Base-by-base conservation (phyloP, 805 yeast species). In the Cyberlindnera samutprakarnensis region DNA sequence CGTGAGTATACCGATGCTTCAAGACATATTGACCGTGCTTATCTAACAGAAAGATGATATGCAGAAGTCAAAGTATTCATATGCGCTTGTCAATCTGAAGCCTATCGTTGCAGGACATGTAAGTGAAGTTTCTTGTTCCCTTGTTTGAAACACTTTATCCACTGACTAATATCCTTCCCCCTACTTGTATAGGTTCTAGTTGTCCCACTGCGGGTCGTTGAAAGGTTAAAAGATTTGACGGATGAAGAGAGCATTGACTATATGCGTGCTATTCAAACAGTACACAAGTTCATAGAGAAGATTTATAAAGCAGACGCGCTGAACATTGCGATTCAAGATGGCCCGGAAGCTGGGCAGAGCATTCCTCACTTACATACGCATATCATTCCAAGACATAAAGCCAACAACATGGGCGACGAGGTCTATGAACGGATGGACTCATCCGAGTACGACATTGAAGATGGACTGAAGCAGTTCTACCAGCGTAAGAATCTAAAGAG, bases 351-450 rank as follows among this genome's bases (percentile, higher is more conserved):
- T 1, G 98, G 98, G 4, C 98, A 92, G 53, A 74, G 88, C n/a
- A 78, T 92, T 3, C 95, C 96, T 5, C 98, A 92, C 57, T 67
- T 90, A 18, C 98, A 92, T 55, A 81, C 95, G 14, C 99, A 92
- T 54, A 60, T 92, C 14, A 87, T 92, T 14, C 99, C 99, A 6
- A 67, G 99, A 25, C 76, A 69, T 52, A 65, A 62, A 31, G 42
- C 54, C 10, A 54, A 66, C 28, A 79, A 76, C 37, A 57, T 74
- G 28, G 86, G 86, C 1, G 95, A 85, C 52, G 77, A 72, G 24
- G 69, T 92, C 19, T 86, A 92, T 53, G 61, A 61, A n/a, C 57
- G 65, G 44, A 53, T 92, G 31, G 87, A 85, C 32, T 32, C 39
- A 9, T 14, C 24, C 2, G 79, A 77, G 38, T 65, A 72, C 43